Base-by-base conservation (phyloP, 495 filamentous ascomycete species). In the Penicillium robsamsonii region DNA sequence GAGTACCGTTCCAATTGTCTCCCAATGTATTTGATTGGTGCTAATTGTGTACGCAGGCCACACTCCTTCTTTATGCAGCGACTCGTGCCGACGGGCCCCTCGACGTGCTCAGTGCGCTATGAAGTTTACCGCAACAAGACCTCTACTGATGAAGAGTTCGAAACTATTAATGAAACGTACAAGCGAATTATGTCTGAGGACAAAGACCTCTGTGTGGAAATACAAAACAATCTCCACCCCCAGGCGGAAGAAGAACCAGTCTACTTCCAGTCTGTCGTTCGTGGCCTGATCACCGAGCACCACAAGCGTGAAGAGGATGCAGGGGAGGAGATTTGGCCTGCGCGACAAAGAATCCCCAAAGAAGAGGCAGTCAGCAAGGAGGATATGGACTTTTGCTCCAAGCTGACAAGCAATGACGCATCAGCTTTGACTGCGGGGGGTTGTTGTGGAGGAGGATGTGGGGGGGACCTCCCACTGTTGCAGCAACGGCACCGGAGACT, bases 101-200 rank as follows among this genome's bases (percentile, higher is more conserved):
- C 61, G 31, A 73, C 51, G 3, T 69, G 65, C 18, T 56, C 55
- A 6, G 73, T 79, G 60, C 56, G 72, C 22, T 80, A 79, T 61
- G 75, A 83, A 57, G 73, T 81, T 17, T 82, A 70, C 62, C 74
- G 78, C 24, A 69, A 77, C 69, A 78, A 75, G 59, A 58, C 67
- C 45, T 59, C 73, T 12, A 65, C 59, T 4, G 75, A 78, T 42
- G 73, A 74, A 15, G 69, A 79, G 8, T 80, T 81, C 55, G 55
- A 75, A 4, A 42, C 66, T 3, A 69, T 77, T 62, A 73, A 68
- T 54, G 17, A 68, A 17, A 62, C 74, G 17, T 79, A 77, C 64
- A 75, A 76, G 53, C 71, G 67, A 3, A 67, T 80, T 46, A 67
- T 77, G 68, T 62, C 67, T 5, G 76, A 81, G 53, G 75, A 79